These are phyloP conservation scores for Sugiyamaella qingdaonensis DNA, from an alignment of 805 yeast species.

Conservation along the genomic window DNA sequence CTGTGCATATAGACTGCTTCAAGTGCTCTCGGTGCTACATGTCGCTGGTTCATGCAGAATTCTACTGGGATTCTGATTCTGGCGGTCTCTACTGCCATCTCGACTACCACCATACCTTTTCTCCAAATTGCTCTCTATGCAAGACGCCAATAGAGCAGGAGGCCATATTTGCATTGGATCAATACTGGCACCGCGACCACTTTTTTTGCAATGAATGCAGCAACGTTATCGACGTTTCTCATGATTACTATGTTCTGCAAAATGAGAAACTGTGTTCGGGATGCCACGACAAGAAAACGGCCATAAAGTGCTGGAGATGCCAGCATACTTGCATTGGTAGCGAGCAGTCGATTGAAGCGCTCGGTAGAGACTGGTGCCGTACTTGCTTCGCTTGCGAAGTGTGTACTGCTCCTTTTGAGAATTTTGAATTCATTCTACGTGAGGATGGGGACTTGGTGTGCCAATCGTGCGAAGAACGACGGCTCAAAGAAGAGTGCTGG, in stretches of 20 bases:
- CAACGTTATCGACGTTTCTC: conserved; percentile 20
- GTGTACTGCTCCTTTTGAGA: conserved; percentile 27
- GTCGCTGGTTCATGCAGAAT: conserved; percentile 24
- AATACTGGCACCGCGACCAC: conserved; percentile 30
- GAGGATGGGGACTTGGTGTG: conserved; percentile 32
- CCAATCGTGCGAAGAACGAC: conserved; percentile 24
- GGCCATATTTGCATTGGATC: conserved; percentile 28
- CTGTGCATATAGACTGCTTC: conserved; percentile 24
- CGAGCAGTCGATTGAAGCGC: conserved; percentile 26
- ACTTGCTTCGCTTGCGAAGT: conserved; percentile 31
- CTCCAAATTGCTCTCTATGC: conserved; percentile 31
- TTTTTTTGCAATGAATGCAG: conserved; percentile 34
- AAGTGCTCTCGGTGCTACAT: conserved; percentile 20
- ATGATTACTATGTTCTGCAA: conserved; percentile 22
- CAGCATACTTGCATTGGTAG: conserved; percentile 19
- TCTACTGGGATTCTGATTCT: conserved; percentile 17
- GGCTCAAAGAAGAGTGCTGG: conserved; percentile 25
- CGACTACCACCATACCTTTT: conserved; percentile 32
- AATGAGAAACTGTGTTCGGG: conserved; percentile 24
- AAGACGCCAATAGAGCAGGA: conserved; percentile 29
- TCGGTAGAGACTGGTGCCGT: conserved; percentile 32
- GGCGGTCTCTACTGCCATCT: conserved; percentile 29
- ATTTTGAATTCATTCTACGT: conserved; percentile 29
- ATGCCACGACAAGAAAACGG: conserved; percentile 26
- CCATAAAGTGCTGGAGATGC: conserved; percentile 33